Conservation (phyloP, 2,329 filamentous ascomycete genomes). For the Fusarium floridanum region DNA sequence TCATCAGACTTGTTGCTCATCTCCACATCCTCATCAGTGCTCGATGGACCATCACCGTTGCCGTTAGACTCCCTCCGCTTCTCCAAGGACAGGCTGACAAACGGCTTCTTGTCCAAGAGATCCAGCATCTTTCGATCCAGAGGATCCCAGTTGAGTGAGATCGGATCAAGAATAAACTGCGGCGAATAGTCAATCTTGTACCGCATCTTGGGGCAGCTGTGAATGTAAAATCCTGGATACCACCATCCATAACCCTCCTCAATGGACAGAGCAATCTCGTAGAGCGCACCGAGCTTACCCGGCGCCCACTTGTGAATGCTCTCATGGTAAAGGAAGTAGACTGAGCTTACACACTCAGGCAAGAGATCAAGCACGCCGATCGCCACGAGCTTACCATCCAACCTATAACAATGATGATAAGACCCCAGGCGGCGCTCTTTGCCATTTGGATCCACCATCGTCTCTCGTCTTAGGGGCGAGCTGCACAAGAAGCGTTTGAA, state of each 20-base stretch:
- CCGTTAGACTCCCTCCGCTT: conserved; percentile 32
- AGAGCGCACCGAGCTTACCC: conserved; percentile 80
- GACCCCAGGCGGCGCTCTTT: conserved; percentile 73
- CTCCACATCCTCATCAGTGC: not conserved
- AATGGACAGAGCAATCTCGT: conserved; percentile 77
- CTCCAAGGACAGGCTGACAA: conserved; percentile 62
- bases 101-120: conserved; percentile 67
- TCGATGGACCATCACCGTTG: not conserved
- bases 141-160: conserved; percentile 71
- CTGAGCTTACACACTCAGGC: conserved; percentile 81
- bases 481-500: conserved; percentile 81
- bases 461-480: conserved; percentile 71
- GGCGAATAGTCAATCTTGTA: conserved; percentile 87
- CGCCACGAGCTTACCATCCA: conserved; percentile 81
- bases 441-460: conserved; percentile 60
- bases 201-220: conserved; percentile 83
- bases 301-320: conserved; percentile 77
- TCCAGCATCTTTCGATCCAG: conserved; percentile 65
- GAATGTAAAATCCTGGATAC: conserved; percentile 87
- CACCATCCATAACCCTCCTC: conserved; percentile 81
- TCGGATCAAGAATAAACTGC: conserved; percentile 79
- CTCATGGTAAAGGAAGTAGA: conserved; percentile 86
- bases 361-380: conserved; percentile 83
- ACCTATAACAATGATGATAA: conserved; percentile 84
- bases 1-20: conserved; percentile 8